phyloP scores from a whole-genome alignment of 2,329 filamentous ascomycete species.

The Bipolaris zeicola region DNA sequence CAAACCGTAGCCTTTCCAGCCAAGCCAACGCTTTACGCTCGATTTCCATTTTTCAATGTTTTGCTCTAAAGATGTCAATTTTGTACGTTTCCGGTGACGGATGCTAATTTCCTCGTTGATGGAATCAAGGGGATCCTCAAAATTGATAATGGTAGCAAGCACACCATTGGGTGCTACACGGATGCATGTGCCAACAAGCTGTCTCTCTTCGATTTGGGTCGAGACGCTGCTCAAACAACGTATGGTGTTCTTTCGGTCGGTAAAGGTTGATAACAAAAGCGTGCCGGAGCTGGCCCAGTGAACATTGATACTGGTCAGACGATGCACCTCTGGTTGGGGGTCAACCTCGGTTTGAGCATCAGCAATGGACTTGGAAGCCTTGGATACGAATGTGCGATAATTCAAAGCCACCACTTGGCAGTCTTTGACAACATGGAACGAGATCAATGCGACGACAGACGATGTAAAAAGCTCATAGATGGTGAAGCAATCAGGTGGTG shows the following conservation, averaged over 20 bases:
- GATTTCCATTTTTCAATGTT: conserved; percentile 44
- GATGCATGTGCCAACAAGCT: conserved; percentile 34
- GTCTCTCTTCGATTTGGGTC: conserved; percentile 23
- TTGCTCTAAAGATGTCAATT: conserved; percentile 33
- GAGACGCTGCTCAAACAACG: conserved; percentile 25
- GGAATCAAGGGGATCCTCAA: conserved; percentile 35
- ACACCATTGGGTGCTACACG: conserved; percentile 44
- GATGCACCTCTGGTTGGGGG: conserved; percentile 14
- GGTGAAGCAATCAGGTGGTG: conserved; percentile 37
- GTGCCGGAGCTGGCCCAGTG: conserved; percentile 45
- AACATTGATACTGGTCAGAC: conserved; percentile 40
- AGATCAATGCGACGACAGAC: conserved; percentile 45
- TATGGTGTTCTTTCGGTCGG: conserved; percentile 30
- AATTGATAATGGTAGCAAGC: conserved; percentile 38
- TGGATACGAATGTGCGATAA: conserved; percentile 45
- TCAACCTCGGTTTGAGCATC: conserved; percentile 12
- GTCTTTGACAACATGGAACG: conserved; percentile 41
- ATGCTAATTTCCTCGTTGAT: conserved; percentile 25
- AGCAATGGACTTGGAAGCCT: conserved; percentile 18
- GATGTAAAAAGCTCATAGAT: conserved; percentile 49
- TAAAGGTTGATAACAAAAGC: conserved; percentile 40
- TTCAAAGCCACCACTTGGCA: conserved; percentile 44
- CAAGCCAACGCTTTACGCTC: conserved; percentile 41
- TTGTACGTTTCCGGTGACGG: conserved; percentile 36
- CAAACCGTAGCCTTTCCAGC: conserved; percentile 42